These are phyloP conservation scores for Gaillardinia entomophila DNA, from an alignment of 805 yeast species.

Conservation along the genomic window DNA sequence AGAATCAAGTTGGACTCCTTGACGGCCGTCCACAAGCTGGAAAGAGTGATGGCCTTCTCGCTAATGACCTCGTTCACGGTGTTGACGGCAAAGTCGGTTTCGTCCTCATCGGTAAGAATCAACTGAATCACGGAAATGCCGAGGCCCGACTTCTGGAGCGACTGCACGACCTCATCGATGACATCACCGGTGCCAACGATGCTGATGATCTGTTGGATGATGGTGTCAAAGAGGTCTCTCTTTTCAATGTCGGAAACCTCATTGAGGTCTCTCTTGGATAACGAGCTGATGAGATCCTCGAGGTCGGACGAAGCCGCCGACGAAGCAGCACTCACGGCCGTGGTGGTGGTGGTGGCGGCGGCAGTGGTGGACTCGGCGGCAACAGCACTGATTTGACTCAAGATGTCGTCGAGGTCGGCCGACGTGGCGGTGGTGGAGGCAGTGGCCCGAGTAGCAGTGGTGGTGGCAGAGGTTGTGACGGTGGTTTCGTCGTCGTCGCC, in stretches of 20 bases:
- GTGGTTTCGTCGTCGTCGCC: background rate
- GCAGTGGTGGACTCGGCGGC: background rate
- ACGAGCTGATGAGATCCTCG: constrained; percentile 1
- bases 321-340: background rate
- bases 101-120: constrained; percentile 10
- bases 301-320: constrained; percentile 1
- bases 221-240: constrained; percentile 4
- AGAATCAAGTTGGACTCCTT: constrained; percentile 8
- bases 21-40: constrained; percentile 6
- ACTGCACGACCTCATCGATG: constrained; percentile 12
- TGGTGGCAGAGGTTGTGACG: constrained; percentile 1
- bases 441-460: constrained; percentile 1
- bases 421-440: constrained; percentile 2
- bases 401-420: constrained; percentile 1
- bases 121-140: constrained; percentile 12
- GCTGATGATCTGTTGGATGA: constrained; percentile 9
- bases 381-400: background rate
- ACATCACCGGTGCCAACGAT: constrained; percentile 12
- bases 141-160: constrained; percentile 17
- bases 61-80: constrained; percentile 9
- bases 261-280: background rate
- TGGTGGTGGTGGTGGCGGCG: background rate
- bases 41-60: constrained; percentile 8
- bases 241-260: constrained; percentile 2
- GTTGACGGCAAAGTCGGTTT: constrained; percentile 12